Base-by-base conservation (phyloP, 1,284 basidiomycete species). In the Cutaneotrichosporon sp. region DNA sequence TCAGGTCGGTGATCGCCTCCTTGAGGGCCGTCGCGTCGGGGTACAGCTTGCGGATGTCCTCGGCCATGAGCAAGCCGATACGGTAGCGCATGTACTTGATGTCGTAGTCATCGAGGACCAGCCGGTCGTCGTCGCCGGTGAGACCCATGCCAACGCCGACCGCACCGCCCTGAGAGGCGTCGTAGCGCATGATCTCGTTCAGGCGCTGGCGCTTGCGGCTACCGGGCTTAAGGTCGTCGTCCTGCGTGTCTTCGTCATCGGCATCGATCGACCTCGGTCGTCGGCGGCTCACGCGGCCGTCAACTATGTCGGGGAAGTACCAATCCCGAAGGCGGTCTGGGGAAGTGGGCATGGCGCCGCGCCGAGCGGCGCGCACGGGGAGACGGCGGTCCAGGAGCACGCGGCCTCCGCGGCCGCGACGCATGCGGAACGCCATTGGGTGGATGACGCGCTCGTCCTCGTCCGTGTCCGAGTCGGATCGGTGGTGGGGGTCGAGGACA, bases 331-430 rank as follows among this genome's bases (percentile, higher is more conserved):
- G 59, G 16, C 63, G 65, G 4, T 67, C 67, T 1, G 68, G 59
- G 7, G 67, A 65, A 18, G 69, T 31, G 1, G 73, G 72, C 36
- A 59, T 67, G 9, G 64, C 51, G 13, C 69, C 65, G 9, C 68
- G 69, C 22, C 71, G 64, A 20, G 64, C 24, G 14, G 68, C 59
- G 34, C 63, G 59, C 8, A 67, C 71, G 8, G 82, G 75, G 56
- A 82, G 78, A 14, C 88, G 85, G 50, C 93, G 85, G 78, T 97
- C 94, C 8, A 97, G 71, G 65, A 87, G 81, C n/a, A 88, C 76
- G 31, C 90, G 84, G 4, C 94, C 92, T 49, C 90, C 91, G 63
- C 92, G 89, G 8, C 91, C 92, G 60, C 84, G 76, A 11, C 93
- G 87, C 54, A 89, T 72, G 60, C 93, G 89, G 63, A 91, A 84